These are phyloP conservation scores for Jasminum sambac DNA, from an alignment of 257 asterid species.

Conservation along the genomic window DNA sequence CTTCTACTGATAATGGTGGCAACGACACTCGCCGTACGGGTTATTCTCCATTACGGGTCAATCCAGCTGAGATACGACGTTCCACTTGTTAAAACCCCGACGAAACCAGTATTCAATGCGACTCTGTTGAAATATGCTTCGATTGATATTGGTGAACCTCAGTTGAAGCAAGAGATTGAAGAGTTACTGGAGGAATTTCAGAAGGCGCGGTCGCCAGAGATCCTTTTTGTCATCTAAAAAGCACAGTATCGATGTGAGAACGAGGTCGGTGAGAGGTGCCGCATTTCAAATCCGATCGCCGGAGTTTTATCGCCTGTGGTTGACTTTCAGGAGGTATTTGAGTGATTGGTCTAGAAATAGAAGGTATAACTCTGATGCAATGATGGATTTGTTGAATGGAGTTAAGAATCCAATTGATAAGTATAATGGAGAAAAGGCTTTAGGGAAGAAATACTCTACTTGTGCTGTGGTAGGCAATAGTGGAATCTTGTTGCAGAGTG, in stretches of 20 bases:
- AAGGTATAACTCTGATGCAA: slow-evolving; percentile 39
- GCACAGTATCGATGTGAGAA: slow-evolving; percentile 44
- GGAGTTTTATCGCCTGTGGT: slow-evolving; percentile 69
- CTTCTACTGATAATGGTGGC: slow-evolving; percentile 54
- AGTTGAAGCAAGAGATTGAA: slow-evolving; percentile 70
- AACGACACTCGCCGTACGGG: slow-evolving; percentile 46
- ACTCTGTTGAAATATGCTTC: slow-evolving; percentile 71
- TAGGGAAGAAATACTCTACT: slow-evolving; percentile 40
- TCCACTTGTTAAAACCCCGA: slow-evolving; percentile 28
- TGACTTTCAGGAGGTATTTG: slow-evolving; percentile 52
- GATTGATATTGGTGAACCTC: slow-evolving; percentile 57
- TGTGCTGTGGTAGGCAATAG: slow-evolving; percentile 98
- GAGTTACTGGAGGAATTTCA: slow-evolving; percentile 60
- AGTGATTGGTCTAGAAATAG: slow-evolving; percentile 77
- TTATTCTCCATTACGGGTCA: slow-evolving; percentile 46
- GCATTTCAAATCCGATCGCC: slow-evolving; percentile 66
- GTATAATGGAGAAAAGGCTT: slow-evolving; percentile 27
- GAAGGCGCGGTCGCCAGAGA: slow-evolving; percentile 63
- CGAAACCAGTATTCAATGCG: slow-evolving; percentile 44
- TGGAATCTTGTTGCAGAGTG: slow-evolving; percentile 67
- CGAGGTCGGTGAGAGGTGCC: slow-evolving; percentile 51
- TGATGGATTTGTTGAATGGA: slow-evolving; percentile 48
- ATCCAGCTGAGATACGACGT: slow-evolving; percentile 44
- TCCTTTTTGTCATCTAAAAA: slow-evolving; percentile 76
- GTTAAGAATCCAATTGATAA: slow-evolving; percentile 37